These are phyloP conservation scores for Coemansia sp. DNA, from an alignment of 192 early-diverging fungal genomes.

Conservation along the genomic window DNA sequence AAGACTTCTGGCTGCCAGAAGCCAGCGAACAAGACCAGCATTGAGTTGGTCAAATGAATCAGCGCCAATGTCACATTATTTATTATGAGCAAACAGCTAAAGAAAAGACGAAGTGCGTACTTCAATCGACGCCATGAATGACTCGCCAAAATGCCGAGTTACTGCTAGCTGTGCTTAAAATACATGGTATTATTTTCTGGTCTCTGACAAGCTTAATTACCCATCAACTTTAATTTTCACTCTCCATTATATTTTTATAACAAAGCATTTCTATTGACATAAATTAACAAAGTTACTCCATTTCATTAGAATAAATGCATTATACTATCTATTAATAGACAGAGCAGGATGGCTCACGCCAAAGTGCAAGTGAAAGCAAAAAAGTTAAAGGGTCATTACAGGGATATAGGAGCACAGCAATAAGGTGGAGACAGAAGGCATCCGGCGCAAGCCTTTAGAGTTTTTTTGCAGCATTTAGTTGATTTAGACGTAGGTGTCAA, in stretches of 20 bases:
- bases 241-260: neutral
- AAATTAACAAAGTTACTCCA: neutral
- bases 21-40: too few relatives aligned
- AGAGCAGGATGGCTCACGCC: neutral
- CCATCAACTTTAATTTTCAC: too few relatives aligned
- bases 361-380: neutral
- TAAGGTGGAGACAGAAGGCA: too few relatives aligned
- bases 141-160: too few relatives aligned
- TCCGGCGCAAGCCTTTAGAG: neutral
- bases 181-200: too few relatives aligned
- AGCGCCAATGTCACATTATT: too few relatives aligned
- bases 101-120: too few relatives aligned
- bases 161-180: too few relatives aligned
- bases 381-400: slow-evolving; percentile 1
- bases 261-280: neutral
- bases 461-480: neutral
- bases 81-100: too few relatives aligned
- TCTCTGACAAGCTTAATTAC: neutral
- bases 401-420: neutral
- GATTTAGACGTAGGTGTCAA: slow-evolving; percentile 50
- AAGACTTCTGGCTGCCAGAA: too few relatives aligned
- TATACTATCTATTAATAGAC: neutral
- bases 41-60: too few relatives aligned
- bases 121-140: too few relatives aligned
- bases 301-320: neutral